phyloP scores from a whole-genome alignment of 208 protist species.

The Wallacemonas sp. region DNA sequence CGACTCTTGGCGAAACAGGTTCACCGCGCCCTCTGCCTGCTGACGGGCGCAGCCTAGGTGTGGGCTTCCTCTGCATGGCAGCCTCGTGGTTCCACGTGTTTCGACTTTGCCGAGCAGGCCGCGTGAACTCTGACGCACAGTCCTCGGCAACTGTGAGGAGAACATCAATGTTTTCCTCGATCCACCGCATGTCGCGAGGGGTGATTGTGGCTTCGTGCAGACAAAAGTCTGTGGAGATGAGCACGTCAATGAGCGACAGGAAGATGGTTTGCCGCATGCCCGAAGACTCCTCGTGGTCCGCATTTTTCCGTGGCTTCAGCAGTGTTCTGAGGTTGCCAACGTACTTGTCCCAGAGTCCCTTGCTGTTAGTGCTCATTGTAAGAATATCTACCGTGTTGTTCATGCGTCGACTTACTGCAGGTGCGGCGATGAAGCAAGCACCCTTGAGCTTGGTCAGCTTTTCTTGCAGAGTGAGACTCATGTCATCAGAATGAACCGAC shows the following conservation, averaged over 20 bases:
- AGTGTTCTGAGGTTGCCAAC: slow-evolving; percentile 24
- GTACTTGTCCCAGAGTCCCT: slow-evolving; percentile 46
- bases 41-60: slow-evolving; percentile 24
- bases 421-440: slow-evolving; percentile 44
- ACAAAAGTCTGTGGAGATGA: slow-evolving; percentile 51
- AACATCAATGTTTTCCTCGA: slow-evolving; percentile 27
- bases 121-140: slow-evolving; percentile 27
- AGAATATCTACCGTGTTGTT: slow-evolving; percentile 37
- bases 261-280: slow-evolving; percentile 31
- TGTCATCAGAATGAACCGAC: slow-evolving; percentile 7
- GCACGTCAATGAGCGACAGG: slow-evolving; percentile 48
- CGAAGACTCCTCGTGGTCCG: slow-evolving; percentile 2
- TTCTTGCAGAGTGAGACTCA: slow-evolving; percentile 10
- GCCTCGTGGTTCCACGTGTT: slow-evolving; percentile 32
- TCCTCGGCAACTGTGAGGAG: slow-evolving; percentile 34
- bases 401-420: slow-evolving; percentile 31
- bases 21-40: slow-evolving; percentile 11
- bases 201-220: slow-evolving; percentile 26
- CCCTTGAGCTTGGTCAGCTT: slow-evolving; percentile 33
- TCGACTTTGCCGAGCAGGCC: slow-evolving; percentile 3
- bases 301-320: slow-evolving; percentile 7
- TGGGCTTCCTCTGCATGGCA: slow-evolving; percentile 38
- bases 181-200: slow-evolving; percentile 21
- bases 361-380: slow-evolving; percentile 38
- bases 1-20: not conserved